phyloP scores from a whole-genome alignment of 305 asterid species.

The Caryopteris hybrid region DNA sequence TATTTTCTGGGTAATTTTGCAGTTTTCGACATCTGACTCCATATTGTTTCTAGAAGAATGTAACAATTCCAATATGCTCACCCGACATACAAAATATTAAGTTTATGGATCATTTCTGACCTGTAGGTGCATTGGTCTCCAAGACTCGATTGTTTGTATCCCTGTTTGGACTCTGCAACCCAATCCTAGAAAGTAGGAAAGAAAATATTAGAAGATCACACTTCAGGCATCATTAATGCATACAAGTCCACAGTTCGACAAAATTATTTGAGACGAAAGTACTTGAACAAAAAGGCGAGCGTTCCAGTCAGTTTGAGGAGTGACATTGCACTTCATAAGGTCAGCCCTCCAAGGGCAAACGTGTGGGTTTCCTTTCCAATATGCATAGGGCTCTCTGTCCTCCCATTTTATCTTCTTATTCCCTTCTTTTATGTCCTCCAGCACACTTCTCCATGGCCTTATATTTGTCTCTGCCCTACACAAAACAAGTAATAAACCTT shows the following conservation, averaged over 20 bases:
- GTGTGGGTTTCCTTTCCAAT: slow-evolving; percentile 88
- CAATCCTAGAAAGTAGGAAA: slow-evolving; percentile 53
- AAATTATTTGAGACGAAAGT: too few relatives aligned
- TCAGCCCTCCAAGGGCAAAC: slow-evolving; percentile 72
- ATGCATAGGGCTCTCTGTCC: slow-evolving; percentile 81
- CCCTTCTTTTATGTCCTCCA: slow-evolving; percentile 73
- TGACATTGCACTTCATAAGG: slow-evolving; percentile 69
- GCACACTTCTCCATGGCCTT: slow-evolving; percentile 75
- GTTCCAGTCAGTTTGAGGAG: slow-evolving; percentile 62
- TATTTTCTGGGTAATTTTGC: background rate
- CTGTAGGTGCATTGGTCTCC: slow-evolving; percentile 86
- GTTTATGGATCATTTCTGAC: slow-evolving; percentile 20
- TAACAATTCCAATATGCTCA: background rate
- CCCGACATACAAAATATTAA: background rate
- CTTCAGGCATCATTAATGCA: too few relatives aligned
- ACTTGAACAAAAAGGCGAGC: slow-evolving; percentile 73
- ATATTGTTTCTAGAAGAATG: background rate
- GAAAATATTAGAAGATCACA: too few relatives aligned
- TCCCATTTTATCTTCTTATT: slow-evolving; percentile 67
- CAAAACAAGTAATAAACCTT: slow-evolving; percentile 2
- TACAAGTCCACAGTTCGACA: too few relatives aligned
- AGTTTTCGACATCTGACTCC: background rate
- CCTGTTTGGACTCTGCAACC: slow-evolving; percentile 47
- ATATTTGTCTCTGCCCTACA: slow-evolving; percentile 83
- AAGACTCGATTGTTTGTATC: slow-evolving; percentile 67